Evolutionary conservation across 106 monocot species (phyloP), one percentile per base, ranked within the genome.

Genomic region (Gastrodia elata): DNA sequence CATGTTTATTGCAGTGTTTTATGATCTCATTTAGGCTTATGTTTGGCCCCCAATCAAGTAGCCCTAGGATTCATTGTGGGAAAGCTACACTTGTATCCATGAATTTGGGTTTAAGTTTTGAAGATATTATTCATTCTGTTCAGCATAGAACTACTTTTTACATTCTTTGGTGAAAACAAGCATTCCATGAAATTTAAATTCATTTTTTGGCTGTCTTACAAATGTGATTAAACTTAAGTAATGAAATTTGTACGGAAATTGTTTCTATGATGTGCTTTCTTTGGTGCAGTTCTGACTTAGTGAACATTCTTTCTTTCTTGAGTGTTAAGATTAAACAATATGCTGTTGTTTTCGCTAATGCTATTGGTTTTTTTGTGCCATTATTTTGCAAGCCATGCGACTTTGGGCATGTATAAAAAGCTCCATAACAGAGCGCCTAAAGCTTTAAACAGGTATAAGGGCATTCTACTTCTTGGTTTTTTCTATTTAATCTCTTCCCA

Each of bases 401-500:
- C 97, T 57, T 69, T 98, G 75, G 97, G 97, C 70, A 77, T 98
- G 68, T 98, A 90, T 76, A 98, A 93, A 73, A 98, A 93, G 71
- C 93, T 92, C 39, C 73, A 77, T 30, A 71, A 80, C n/a, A 88
- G 90, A 68, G 96, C 96, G 18, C 92, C 96, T 18, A 97, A 88
- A 75, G 72, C 92, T 65, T 86, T 97, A 68, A 92, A 46, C 75
- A 97, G 92, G 96, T 95, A 77, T 48, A 8, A 38, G 34, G 24
- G 4, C 57, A 39, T 39, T 75, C 41, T 57, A 3, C 35, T 22
- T 22, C 1, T n/a, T 69, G 5, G 34, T 68, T 3, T 10, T 75
- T 40, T n/a, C 15, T 26, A 33, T 58, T 64, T 27, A 71, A 44
- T 71, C 20, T 9, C 13, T 26, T 9, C 13, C 28, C 39, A 61